Conservation (phyloP, 768 basidiomycete genomes). For the Trametes elegans region DNA sequence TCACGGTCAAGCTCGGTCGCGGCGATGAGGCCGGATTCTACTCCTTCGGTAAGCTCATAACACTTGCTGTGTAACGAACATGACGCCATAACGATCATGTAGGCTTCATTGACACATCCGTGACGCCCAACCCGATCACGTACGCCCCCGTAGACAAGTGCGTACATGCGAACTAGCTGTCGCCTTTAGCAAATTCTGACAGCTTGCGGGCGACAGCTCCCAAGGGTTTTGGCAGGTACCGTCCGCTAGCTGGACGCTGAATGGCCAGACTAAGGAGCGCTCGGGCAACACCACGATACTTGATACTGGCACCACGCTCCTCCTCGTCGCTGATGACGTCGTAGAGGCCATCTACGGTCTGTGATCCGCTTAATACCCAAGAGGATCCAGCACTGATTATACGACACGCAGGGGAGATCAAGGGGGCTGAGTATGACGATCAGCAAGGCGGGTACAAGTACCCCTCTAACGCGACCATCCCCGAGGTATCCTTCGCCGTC, state of each 20-base stretch:
- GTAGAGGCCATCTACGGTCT: conserved; percentile 33
- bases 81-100: background rate
- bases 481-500: conserved; percentile 34
- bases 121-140: conserved; percentile 28
- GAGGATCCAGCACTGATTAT: conserved; percentile 14
- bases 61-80: background rate
- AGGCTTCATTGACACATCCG: conserved; percentile 34
- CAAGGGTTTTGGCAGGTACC: conserved; percentile 41
- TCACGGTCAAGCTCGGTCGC: conserved; percentile 37
- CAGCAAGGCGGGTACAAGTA: conserved; percentile 38
- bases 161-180: background rate
- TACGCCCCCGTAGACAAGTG: conserved; percentile 30
- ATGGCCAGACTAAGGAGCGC: conserved; percentile 27
- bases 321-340: conserved; percentile 33
- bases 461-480: conserved; percentile 32
- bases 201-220: conserved; percentile 24
- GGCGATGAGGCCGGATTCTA: conserved; percentile 39
- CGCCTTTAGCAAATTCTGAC: background rate
- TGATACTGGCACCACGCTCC: conserved; percentile 37
- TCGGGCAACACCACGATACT: conserved; percentile 35
- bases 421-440: conserved; percentile 35
- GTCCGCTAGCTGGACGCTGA: conserved; percentile 27
- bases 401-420: conserved; percentile 29
- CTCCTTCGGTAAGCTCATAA: conserved; percentile 33
- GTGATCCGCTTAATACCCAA: background rate